phyloP scores from a whole-genome alignment of 1,284 basidiomycete species.

The Puccinia sorghi region DNA sequence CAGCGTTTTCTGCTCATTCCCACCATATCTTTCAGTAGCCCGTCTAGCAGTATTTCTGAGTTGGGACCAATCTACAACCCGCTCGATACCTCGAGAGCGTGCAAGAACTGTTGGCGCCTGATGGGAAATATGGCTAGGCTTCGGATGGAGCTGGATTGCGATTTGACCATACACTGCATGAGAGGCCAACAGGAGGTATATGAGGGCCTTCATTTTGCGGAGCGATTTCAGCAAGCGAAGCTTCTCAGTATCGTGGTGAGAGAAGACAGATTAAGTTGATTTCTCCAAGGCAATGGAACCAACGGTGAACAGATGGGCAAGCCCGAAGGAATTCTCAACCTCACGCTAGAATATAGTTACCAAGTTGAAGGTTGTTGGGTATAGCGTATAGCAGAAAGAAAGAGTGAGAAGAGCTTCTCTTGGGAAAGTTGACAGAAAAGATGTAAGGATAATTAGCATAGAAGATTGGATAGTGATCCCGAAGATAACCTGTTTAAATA shows the following conservation, averaged over 20 bases:
- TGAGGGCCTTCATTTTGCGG: background rate
- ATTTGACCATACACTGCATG: slow-evolving; percentile 8
- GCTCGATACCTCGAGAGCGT: background rate
- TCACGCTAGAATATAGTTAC: background rate
- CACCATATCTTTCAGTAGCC: slow-evolving; percentile 29
- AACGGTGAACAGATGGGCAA: slow-evolving; percentile 9
- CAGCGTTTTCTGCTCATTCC: background rate
- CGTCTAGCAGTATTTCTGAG: slow-evolving; percentile 10
- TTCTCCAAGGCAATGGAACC: slow-evolving; percentile 1
- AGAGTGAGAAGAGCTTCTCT: slow-evolving; percentile 6
- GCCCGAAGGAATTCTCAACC: background rate
- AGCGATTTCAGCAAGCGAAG: background rate
- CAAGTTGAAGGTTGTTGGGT: slow-evolving; percentile 5
- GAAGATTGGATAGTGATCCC: background rate
- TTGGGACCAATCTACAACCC: slow-evolving; percentile 36
- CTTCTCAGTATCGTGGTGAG: background rate
- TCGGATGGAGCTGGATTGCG: slow-evolving; percentile 8
- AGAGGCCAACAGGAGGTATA: background rate
- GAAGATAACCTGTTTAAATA: background rate
- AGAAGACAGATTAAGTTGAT: slow-evolving; percentile 28
- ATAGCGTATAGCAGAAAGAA: slow-evolving; percentile 18
- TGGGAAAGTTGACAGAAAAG: background rate
- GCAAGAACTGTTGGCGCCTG: background rate
- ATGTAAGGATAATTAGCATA: background rate
- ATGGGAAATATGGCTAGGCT: background rate